Evolutionary conservation across 2,329 filamentous ascomycete genomes (phyloP).

Genomic region (Zalaria sp.): DNA sequence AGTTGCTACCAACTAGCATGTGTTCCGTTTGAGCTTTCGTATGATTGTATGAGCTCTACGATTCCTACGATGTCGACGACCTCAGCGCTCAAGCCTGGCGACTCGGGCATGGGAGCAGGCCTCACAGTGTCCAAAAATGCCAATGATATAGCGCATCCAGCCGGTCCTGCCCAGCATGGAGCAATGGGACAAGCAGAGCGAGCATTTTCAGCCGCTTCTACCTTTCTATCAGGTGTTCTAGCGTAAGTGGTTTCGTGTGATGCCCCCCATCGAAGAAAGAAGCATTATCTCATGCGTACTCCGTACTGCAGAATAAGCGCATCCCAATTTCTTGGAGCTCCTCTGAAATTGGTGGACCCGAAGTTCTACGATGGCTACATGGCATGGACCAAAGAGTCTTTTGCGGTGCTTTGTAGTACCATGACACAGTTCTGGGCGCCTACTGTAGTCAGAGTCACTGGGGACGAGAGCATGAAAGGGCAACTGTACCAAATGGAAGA

Average conservation of each 20-base stretch:
- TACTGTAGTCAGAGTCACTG: slow-evolving; percentile 65
- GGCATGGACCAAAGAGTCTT: slow-evolving; percentile 72
- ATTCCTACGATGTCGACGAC: no score
- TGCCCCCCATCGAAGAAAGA: neutral
- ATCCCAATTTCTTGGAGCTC: slow-evolving; percentile 63
- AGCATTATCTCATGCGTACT: neutral
- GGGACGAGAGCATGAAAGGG: slow-evolving; percentile 63
- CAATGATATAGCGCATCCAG: slow-evolving; percentile 19
- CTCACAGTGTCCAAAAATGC: slow-evolving; percentile 24
- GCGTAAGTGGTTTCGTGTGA: slow-evolving; percentile 19
- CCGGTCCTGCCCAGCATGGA: slow-evolving; percentile 31
- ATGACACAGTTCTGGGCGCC: slow-evolving; percentile 80
- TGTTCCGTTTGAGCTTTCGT: no score
- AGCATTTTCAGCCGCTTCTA: slow-evolving; percentile 35
- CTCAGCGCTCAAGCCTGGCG: no score
- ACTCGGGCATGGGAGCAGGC: slow-evolving; percentile 21
- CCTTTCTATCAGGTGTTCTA: slow-evolving; percentile 34
- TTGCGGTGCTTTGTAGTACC: slow-evolving; percentile 62
- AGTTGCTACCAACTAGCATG: no score
- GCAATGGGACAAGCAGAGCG: slow-evolving; percentile 33
- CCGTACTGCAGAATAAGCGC: slow-evolving; percentile 31
- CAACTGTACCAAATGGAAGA: slow-evolving; percentile 56
- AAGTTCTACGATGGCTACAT: slow-evolving; percentile 78
- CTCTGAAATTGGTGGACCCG: slow-evolving; percentile 61
- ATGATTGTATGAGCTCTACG: no score